These are phyloP conservation scores for Penicillium sp. DNA, from an alignment of 2,329 filamentous ascomycete species.

Conservation along the genomic window DNA sequence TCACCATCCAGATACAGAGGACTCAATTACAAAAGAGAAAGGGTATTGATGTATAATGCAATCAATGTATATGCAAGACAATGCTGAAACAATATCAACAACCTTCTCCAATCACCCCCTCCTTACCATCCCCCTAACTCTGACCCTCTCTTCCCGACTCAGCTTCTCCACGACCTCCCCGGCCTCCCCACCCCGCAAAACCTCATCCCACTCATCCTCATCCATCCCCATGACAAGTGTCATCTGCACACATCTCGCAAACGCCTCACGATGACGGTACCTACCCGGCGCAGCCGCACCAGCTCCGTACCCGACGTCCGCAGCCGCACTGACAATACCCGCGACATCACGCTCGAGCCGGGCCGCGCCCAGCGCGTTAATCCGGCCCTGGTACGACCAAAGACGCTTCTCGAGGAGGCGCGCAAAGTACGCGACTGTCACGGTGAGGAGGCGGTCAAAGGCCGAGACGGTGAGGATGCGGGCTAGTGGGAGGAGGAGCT, in stretches of 20 bases:
- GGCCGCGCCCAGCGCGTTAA: slow-evolving; percentile 80
- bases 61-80: not conserved
- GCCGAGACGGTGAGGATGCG: slow-evolving; percentile 79
- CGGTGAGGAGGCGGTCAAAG: slow-evolving; percentile 74
- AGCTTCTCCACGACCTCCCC: slow-evolving; percentile 65
- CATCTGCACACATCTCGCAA: slow-evolving; percentile 76
- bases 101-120: slow-evolving; percentile 6
- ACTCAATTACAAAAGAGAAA: too few species aligned
- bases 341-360: slow-evolving; percentile 82
- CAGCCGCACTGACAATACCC: slow-evolving; percentile 64
- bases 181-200: slow-evolving; percentile 55
- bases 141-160: slow-evolving; percentile 71
- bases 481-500: slow-evolving; percentile 79
- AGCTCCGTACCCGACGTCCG: slow-evolving; percentile 42
- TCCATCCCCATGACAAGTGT: slow-evolving; percentile 91
- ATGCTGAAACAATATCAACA: not conserved
- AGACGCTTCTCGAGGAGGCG: slow-evolving; percentile 84
- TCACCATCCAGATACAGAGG: too few species aligned
- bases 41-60: not conserved
- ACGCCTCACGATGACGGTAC: slow-evolving; percentile 77
- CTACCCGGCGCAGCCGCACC: slow-evolving; percentile 50
- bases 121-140: slow-evolving; percentile 70
- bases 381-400: slow-evolving; percentile 75
- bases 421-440: slow-evolving; percentile 74
- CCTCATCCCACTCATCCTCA: slow-evolving; percentile 90